Conservation (phyloP, 1,284 basidiomycete genomes). For the Leccinum insolens region DNA sequence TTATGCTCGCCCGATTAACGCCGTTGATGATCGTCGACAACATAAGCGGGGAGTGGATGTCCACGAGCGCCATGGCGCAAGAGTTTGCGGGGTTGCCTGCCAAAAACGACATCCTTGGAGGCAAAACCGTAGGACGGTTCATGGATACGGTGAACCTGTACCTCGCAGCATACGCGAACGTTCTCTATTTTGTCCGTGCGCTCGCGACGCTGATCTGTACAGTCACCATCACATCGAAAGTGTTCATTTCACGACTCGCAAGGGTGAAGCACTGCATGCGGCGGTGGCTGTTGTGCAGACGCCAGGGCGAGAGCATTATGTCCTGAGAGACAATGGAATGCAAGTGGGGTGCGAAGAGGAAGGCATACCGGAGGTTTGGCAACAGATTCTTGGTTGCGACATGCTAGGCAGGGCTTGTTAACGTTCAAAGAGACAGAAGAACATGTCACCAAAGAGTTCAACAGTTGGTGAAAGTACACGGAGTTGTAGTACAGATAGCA, state of each 20-base stretch:
- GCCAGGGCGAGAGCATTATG: conserved; percentile 62
- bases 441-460: not conserved
- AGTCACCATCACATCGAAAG: conserved; percentile 80
- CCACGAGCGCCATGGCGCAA: conserved; percentile 63
- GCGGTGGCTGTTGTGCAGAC: conserved; percentile 71
- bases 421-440: not conserved
- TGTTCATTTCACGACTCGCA: conserved; percentile 56
- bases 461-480: not conserved
- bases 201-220: conserved; percentile 12
- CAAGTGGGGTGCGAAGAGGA: conserved; percentile 76
- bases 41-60: conserved; percentile 67
- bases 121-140: conserved; percentile 26
- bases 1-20: not conserved
- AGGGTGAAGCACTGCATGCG: conserved; percentile 50
- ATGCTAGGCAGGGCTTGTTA: not conserved
- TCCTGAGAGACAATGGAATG: conserved; percentile 74
- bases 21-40: conserved; percentile 36
- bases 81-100: conserved; percentile 56
- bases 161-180: conserved; percentile 56
- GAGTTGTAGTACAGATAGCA: not conserved
- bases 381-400: conserved; percentile 55
- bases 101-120: conserved; percentile 6
- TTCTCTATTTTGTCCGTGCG: not conserved
- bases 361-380: conserved; percentile 64
- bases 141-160: conserved; percentile 60